Percentiles rank a stretch among this genome's conserved stretches.
Conservation (phyloP, 441 rosid species). For the Manihot esculenta region DNA sequence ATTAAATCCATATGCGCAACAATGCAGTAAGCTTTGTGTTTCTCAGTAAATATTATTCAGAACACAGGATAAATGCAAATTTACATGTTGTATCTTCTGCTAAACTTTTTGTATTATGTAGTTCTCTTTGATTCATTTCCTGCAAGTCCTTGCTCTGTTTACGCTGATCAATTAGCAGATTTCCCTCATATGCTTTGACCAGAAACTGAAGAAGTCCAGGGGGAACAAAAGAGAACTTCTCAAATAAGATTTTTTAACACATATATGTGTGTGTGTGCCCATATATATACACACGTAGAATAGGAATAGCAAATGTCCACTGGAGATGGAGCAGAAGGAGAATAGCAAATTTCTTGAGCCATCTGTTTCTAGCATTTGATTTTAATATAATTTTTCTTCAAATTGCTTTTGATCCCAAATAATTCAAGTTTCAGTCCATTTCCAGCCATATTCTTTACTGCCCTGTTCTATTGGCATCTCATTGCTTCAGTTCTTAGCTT, state of each 20-base stretch:
- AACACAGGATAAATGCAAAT: too few relatives aligned
- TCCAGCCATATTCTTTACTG: too few relatives aligned
- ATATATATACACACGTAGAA: too few relatives aligned
- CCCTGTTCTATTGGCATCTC: neutral
- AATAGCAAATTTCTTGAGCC: constrained; percentile 26
- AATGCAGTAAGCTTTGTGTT: neutral
- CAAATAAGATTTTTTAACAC: too few relatives aligned
- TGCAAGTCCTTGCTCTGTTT: constrained; percentile 55
- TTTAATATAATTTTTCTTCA: neutral
- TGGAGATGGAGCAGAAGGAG: too few relatives aligned
- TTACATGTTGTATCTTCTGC: constrained; percentile 55
- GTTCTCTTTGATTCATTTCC: constrained; percentile 35
- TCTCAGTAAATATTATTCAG: neutral
- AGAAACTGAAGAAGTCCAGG: constrained; percentile 34
- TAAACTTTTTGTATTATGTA: constrained; percentile 31
- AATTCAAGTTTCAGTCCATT: neutral
- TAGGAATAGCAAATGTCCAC: too few relatives aligned
- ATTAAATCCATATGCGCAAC: too few relatives aligned
- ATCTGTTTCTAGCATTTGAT: constrained; percentile 18
- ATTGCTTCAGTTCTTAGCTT: neutral
- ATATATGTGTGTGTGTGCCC: too few relatives aligned
- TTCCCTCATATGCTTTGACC: constrained; percentile 42
- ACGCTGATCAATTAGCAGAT: constrained; percentile 35
- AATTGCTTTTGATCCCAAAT: neutral
- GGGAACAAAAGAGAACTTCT: constrained; percentile 61